These are phyloP conservation scores for Venturia nashicola DNA, from an alignment of 2,329 filamentous ascomycete genomes.

Conservation along the genomic window DNA sequence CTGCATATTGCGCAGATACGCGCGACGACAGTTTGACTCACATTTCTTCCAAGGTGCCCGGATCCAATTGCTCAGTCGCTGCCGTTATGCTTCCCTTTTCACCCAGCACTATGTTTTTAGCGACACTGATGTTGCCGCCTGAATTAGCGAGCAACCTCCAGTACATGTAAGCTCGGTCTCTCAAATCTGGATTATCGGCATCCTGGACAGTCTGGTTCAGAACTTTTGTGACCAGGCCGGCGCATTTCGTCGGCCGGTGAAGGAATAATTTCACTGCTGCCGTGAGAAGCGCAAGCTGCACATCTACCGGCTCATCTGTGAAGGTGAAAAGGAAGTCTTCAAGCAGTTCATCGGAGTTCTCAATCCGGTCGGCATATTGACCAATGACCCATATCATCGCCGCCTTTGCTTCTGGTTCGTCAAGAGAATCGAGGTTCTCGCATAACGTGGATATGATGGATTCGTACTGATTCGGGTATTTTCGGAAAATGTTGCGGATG, in stretches of 20 bases:
- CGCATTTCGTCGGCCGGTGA: constrained; percentile 86
- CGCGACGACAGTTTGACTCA: not conserved
- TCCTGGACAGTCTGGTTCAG: constrained; percentile 98
- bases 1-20: not conserved
- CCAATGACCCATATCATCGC: constrained; percentile 99
- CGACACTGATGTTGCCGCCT: constrained; percentile 45
- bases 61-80: constrained; percentile 88
- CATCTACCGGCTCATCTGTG: constrained; percentile 86
- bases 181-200: constrained; percentile 95
- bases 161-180: constrained; percentile 98
- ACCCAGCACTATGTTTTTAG: constrained; percentile 87
- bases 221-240: constrained; percentile 84
- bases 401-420: constrained; percentile 95
- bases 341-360: constrained; percentile 85
- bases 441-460: constrained; percentile 93
- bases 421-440: constrained; percentile 88
- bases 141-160: constrained; percentile 72
- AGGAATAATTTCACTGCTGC: constrained; percentile 98
- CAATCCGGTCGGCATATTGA: constrained; percentile 92
- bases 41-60: constrained; percentile 87
- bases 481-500: constrained; percentile 97
- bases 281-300: constrained; percentile 86
- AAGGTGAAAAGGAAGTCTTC: constrained; percentile 95
- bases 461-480: constrained; percentile 98
- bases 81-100: constrained; percentile 94